Conservation (phyloP, 345 rosid species). For the Acer negundo region DNA sequence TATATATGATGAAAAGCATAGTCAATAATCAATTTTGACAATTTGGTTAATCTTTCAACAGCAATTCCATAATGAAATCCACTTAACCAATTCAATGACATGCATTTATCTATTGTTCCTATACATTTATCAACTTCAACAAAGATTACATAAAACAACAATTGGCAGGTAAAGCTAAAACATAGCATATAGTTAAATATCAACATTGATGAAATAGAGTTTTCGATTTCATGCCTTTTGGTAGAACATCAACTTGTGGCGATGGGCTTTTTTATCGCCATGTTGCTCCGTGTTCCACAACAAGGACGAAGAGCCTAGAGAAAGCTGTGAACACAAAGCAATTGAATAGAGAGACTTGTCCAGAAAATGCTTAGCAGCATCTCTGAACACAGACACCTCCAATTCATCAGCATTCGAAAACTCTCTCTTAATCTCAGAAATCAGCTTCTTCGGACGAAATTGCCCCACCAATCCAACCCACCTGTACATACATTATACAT, state of each 20-base stretch:
- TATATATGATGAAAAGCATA: not conserved
- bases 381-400: conserved; percentile 49
- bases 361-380: conserved; percentile 60
- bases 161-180: too few relatives aligned
- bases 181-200: not conserved
- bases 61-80: not conserved
- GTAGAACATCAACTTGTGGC: conserved; percentile 65
- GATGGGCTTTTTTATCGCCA: conserved; percentile 54
- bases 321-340: conserved; percentile 62
- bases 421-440: conserved; percentile 59
- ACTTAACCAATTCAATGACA: not conserved
- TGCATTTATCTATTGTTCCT: too few relatives aligned
- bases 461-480: conserved; percentile 83
- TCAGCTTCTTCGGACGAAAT: conserved; percentile 74
- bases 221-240: conserved; percentile 56
- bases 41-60: too few relatives aligned
- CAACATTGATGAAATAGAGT: not conserved
- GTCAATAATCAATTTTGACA: not conserved
- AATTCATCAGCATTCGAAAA: conserved; percentile 50
- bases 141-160: too few relatives aligned
- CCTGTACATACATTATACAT: conserved; percentile 33
- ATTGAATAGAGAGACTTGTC: conserved; percentile 76
- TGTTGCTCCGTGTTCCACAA: conserved; percentile 54
- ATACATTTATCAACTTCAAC: not conserved
- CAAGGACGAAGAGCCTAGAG: conserved; percentile 49